Evolutionary conservation across 495 filamentous ascomycete species (phyloP).

Genomic region (Tetracladium marchalianum): DNA sequence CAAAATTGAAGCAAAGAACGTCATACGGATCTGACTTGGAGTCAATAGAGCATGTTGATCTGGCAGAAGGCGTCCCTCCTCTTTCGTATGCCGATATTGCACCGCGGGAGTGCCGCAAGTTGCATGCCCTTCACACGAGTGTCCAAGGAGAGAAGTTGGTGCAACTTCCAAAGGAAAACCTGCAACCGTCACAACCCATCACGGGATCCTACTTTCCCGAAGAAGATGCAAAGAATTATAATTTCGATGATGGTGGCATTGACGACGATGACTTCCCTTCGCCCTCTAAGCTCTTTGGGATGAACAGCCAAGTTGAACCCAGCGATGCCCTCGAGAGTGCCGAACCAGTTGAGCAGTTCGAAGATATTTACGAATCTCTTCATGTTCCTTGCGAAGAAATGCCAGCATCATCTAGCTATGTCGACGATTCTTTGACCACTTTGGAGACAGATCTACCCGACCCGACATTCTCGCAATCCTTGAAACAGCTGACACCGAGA

Average conservation of each 20-base stretch:
- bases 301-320: slow-evolving; percentile 11
- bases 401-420: too few relatives aligned
- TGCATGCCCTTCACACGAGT: slow-evolving; percentile 26
- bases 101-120: slow-evolving; percentile 20
- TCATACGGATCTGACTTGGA: slow-evolving; percentile 6
- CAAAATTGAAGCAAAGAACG: slow-evolving; percentile 1
- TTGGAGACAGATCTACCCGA: slow-evolving; percentile 20
- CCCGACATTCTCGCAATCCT: slow-evolving; percentile 18
- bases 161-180: slow-evolving; percentile 24
- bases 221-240: slow-evolving; percentile 12
- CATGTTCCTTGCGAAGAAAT: not conserved
- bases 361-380: slow-evolving; percentile 1
- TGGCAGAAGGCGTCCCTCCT: slow-evolving; percentile 19
- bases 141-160: slow-evolving; percentile 6
- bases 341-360: not conserved
- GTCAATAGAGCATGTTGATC: slow-evolving; percentile 25
- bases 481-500: not conserved
- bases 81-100: slow-evolving; percentile 15
- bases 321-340: not conserved
- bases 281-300: slow-evolving; percentile 28
- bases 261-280: slow-evolving; percentile 17
- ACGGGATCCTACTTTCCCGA: too few relatives aligned
- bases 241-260: not conserved
- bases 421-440: slow-evolving; percentile 15
- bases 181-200: slow-evolving; percentile 20